Evolutionary conservation across 805 yeast genomes (phyloP), one percentile per base, ranked within the genome.

Genomic region (Kodamaea laetipori): DNA sequence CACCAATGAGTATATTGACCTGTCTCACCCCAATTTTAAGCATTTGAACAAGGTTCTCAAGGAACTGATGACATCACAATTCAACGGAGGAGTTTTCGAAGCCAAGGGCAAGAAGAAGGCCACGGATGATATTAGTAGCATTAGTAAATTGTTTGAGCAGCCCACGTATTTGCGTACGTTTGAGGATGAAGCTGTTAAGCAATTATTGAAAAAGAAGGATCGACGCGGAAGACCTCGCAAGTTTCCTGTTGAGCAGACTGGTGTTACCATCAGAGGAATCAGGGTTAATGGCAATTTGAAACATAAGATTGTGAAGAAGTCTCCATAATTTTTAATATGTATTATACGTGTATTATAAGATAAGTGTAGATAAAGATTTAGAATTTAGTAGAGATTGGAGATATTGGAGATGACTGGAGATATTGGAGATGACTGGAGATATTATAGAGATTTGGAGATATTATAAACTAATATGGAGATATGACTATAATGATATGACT

Each of bases 151-250:
- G 31, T 55, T 54, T 37, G 57, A 59, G n/a, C 64, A 64, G 46
- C 66, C 67, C 1, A 52, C 65, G 5, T 56, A 55, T 37, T 47
- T 61, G 49, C 51, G 64, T 18, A 60, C 54, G 9, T 56, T 61
- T 36, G 63, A 58, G 18, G 64, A 61, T 28, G 67, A 59, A 25
- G 69, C 64, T 9, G 66, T 65, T 48, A 45, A 66, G 47, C 61
- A 64, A 44, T 56, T 69, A 24, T 52, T 71, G 19, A 56, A 59
- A 41, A 69, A 59, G 53, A 70, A 76, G 53, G 70, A 73, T 58
- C 63, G 68, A 57, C 45, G 79, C 31, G 81, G 81, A 10, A 61
- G 81, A 49, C 80, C 80, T 2, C 61, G 79, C 50, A 76, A 76
- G 51, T 70, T 70, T 43, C 75, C 78, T 1, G 58, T 68, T n/a